Evolutionary conservation across 2,329 filamentous ascomycete species (phyloP).

Genomic region (Pestalotiopsis sp.): DNA sequence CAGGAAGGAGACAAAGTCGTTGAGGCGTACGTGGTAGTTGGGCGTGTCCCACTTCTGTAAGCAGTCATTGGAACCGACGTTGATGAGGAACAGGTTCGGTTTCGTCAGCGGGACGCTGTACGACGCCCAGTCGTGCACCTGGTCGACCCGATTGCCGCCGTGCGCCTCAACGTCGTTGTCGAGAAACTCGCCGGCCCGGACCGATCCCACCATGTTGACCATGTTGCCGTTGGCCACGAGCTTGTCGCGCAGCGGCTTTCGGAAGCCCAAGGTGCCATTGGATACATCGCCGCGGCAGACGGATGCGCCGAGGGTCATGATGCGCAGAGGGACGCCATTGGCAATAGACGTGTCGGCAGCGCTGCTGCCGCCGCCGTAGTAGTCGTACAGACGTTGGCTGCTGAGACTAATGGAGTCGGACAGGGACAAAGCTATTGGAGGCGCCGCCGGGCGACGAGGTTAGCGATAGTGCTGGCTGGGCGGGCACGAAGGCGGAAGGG

Average conservation of each 20-base stretch:
- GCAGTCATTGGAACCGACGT: conserved; percentile 32
- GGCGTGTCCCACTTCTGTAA: conserved; percentile 22
- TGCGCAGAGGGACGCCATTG: conserved; percentile 21
- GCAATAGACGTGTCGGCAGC: conserved; percentile 4
- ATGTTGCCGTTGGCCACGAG: conserved; percentile 22
- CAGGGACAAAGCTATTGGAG: not conserved
- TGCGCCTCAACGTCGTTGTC: conserved; percentile 31
- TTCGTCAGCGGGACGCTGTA: conserved; percentile 18
- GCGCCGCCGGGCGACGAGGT: not conserved
- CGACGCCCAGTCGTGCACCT: conserved; percentile 23
- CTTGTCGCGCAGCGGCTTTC: conserved; percentile 28
- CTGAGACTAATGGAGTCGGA: conserved; percentile 1
- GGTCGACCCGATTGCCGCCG: conserved; percentile 25
- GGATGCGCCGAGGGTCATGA: conserved; percentile 29
- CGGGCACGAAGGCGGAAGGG: not conserved
- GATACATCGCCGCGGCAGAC: conserved; percentile 25
- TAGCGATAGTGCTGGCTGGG: not conserved
- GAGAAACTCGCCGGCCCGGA: conserved; percentile 24
- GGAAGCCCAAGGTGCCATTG: conserved; percentile 22
- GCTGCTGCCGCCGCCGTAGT: not conserved
- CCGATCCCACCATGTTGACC: conserved; percentile 30
- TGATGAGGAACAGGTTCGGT: conserved; percentile 29
- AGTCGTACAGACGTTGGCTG: conserved; percentile 2
- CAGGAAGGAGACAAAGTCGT: conserved; percentile 24
- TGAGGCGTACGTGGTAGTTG: conserved; percentile 20